Conservation (phyloP, 495 filamentous ascomycete species). For the Aspergillus panamensis region DNA sequence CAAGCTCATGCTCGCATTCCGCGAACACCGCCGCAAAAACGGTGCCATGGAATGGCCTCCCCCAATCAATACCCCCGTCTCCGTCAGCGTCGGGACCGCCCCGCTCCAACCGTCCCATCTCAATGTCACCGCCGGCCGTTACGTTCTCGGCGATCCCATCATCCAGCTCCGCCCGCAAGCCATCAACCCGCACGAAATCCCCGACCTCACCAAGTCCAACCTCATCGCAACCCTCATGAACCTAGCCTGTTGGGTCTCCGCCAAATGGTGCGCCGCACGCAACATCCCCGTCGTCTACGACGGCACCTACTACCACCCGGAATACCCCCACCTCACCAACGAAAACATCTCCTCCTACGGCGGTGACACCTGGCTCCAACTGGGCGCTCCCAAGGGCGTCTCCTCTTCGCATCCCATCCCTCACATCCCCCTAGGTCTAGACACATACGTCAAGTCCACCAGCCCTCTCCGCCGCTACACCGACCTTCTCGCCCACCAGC, state of each 20-base stretch:
- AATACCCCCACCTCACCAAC: slow-evolving; percentile 41
- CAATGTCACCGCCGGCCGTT: slow-evolving; percentile 28
- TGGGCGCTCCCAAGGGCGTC: slow-evolving; percentile 46
- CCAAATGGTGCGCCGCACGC: slow-evolving; percentile 68
- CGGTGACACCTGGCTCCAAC: slow-evolving; percentile 30
- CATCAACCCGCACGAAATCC: slow-evolving; percentile 38
- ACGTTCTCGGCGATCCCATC: slow-evolving; percentile 51
- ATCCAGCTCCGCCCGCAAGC: slow-evolving; percentile 39
- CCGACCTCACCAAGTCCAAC: slow-evolving; percentile 34
- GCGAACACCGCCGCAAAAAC: slow-evolving; percentile 34
- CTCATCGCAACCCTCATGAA: slow-evolving; percentile 70
- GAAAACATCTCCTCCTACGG: slow-evolving; percentile 34
- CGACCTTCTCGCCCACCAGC: slow-evolving; percentile 87
- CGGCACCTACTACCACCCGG: slow-evolving; percentile 59
- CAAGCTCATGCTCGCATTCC: slow-evolving; percentile 42
- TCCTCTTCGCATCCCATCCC: slow-evolving; percentile 49
- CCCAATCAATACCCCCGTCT: slow-evolving; percentile 25
- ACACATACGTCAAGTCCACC: slow-evolving; percentile 75
- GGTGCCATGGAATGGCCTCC: slow-evolving; percentile 39
- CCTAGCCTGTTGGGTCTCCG: slow-evolving; percentile 68
- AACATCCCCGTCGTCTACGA: slow-evolving; percentile 77
- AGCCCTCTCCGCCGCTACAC: slow-evolving; percentile 79
- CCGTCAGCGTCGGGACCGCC: slow-evolving; percentile 28
- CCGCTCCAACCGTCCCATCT: slow-evolving; percentile 30
- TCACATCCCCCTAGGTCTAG: slow-evolving; percentile 59